phyloP scores from a whole-genome alignment of 108 stramenopile genomes.

The Heterococcus sp. region DNA sequence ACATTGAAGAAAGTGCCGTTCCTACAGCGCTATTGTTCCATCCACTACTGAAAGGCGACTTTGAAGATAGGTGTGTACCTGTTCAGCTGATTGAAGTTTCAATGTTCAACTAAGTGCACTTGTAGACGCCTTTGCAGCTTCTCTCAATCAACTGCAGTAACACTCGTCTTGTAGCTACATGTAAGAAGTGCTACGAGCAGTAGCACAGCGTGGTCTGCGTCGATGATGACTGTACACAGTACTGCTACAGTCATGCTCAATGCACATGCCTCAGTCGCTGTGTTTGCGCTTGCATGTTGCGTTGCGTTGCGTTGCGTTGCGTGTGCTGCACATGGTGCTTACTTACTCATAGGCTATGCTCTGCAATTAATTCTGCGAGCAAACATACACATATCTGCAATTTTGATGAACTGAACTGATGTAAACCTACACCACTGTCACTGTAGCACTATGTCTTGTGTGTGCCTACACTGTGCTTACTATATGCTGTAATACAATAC shows the following conservation, averaged over 20 bases:
- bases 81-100: no score
- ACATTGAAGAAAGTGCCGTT: constrained; percentile 50
- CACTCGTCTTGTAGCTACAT: not conserved
- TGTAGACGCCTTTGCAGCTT: no score
- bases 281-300: no score
- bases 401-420: not conserved
- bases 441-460: not conserved
- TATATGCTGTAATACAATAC: not conserved
- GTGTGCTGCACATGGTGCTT: no score
- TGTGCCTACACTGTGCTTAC: not conserved
- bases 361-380: not conserved
- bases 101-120: not conserved
- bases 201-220: not conserved
- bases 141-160: no score
- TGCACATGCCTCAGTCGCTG: no score
- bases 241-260: no score
- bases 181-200: not conserved
- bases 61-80: constrained; percentile 56
- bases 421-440: not conserved
- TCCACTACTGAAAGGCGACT: constrained; percentile 50
- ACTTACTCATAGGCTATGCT: not conserved
- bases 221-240: not conserved
- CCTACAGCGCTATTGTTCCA: constrained; percentile 59
- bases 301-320: no score
- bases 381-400: not conserved